These are phyloP conservation scores for Mycena capillaripes DNA, from an alignment of 768 basidiomycete genomes.

Conservation along the genomic window DNA sequence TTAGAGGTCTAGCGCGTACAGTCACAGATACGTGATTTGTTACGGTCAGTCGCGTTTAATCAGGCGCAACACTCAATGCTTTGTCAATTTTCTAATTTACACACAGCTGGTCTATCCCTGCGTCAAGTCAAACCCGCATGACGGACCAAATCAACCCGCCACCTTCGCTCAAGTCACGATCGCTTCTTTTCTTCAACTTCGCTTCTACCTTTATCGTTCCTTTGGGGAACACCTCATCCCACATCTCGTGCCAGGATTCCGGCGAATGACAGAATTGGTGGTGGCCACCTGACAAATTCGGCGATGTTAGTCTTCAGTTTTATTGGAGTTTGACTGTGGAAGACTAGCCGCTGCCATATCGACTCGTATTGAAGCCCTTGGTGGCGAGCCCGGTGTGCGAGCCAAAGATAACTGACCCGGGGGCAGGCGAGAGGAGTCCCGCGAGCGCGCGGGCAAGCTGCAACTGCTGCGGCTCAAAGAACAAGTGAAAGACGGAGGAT, in stretches of 20 bases:
- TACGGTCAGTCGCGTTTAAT: neutral
- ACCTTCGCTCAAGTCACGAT: too few species aligned
- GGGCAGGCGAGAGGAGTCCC: slow-evolving; percentile 48
- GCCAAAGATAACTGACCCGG: slow-evolving; percentile 53
- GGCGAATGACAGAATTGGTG: slow-evolving; percentile 57
- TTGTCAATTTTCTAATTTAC: neutral
- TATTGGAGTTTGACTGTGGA: too few species aligned
- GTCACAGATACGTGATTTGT: slow-evolving; percentile 1
- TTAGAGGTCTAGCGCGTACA: neutral
- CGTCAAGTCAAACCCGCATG: neutral
- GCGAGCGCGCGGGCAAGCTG: slow-evolving; percentile 47
- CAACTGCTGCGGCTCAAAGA: slow-evolving; percentile 49
- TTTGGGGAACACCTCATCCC: slow-evolving; percentile 51
- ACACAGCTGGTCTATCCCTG: too few species aligned
- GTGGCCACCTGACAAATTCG: too few species aligned
- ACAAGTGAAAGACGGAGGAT: slow-evolving; percentile 54
- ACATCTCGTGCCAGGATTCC: slow-evolving; percentile 51
- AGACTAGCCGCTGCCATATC: slow-evolving; percentile 5
- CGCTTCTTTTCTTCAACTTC: slow-evolving; percentile 25
- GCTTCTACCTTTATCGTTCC: slow-evolving; percentile 45
- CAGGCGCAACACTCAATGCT: neutral
- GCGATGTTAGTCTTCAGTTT: too few species aligned
- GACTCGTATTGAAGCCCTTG: slow-evolving; percentile 44
- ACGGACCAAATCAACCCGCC: neutral
- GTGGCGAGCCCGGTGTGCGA: slow-evolving; percentile 51